Evolutionary conservation across 2,329 filamentous ascomycete genomes (phyloP).

Genomic region (Alternaria burnsii): DNA sequence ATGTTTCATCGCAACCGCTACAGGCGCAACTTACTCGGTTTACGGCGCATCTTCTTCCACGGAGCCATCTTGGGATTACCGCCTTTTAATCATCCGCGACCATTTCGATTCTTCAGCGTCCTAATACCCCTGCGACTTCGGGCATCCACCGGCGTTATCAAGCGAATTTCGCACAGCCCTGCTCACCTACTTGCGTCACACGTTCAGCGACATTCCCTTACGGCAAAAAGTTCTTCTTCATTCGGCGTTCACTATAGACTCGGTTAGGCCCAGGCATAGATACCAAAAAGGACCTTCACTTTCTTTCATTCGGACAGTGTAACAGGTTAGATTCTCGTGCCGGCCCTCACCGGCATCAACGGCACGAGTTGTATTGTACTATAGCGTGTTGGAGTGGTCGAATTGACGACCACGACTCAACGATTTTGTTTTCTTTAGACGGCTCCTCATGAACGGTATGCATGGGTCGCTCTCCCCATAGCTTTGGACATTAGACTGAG

Average conservation of each 20-base stretch:
- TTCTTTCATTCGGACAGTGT: slow-evolving; percentile 38
- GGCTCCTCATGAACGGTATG: slow-evolving; percentile 40
- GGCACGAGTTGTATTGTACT: slow-evolving; percentile 45
- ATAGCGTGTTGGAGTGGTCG: slow-evolving; percentile 45
- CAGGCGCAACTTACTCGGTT: slow-evolving; percentile 22
- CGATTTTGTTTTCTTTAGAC: slow-evolving; percentile 43
- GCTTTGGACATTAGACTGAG: slow-evolving; percentile 39
- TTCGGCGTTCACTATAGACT: slow-evolving; percentile 51
- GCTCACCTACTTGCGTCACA: slow-evolving; percentile 32
- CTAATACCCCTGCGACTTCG: slow-evolving; percentile 49
- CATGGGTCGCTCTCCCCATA: slow-evolving; percentile 30
- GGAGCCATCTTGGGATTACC: slow-evolving; percentile 38
- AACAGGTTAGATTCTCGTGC: slow-evolving; percentile 46
- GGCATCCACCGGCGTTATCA: slow-evolving; percentile 32
- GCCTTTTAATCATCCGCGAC: slow-evolving; percentile 49
- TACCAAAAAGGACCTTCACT: slow-evolving; percentile 49
- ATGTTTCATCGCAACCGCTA: slow-evolving; percentile 22
- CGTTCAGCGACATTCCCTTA: slow-evolving; percentile 49
- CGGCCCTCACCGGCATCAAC: slow-evolving; percentile 45
- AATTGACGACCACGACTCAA: slow-evolving; percentile 41
- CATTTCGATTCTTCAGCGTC: slow-evolving; percentile 45
- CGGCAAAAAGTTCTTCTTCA: slow-evolving; percentile 45
- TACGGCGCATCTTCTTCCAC: slow-evolving; percentile 28
- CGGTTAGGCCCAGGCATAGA: slow-evolving; percentile 52
- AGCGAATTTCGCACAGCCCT: slow-evolving; percentile 37